phyloP scores from a whole-genome alignment of 352 stramenopile genomes.

The Phytophthora podocarpi region DNA sequence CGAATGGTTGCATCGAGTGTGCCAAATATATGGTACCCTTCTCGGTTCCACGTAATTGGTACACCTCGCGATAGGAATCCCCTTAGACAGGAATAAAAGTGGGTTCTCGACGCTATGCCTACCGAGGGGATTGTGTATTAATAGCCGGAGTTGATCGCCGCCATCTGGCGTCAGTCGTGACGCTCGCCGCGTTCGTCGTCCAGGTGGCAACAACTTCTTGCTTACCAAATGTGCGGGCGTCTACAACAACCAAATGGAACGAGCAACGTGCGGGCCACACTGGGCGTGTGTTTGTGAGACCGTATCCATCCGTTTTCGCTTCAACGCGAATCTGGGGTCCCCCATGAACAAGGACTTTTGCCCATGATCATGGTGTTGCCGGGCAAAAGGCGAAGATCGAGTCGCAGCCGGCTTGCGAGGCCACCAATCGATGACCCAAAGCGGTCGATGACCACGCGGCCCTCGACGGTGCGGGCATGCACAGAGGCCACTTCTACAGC shows the following conservation, averaged over 20 bases:
- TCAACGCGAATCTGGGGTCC: not conserved
- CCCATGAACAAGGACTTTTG: too few species aligned
- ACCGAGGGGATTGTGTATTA: too few species aligned
- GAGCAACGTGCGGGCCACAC: slow-evolving; percentile 9
- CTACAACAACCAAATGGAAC: slow-evolving; percentile 8
- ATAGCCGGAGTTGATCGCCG: not conserved
- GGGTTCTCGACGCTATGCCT: too few species aligned
- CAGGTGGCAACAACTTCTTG: slow-evolving; percentile 4
- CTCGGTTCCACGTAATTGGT: too few species aligned
- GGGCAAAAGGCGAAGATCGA: not conserved
- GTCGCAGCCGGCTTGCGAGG: not conserved
- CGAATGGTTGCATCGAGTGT: too few species aligned
- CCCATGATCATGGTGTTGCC: not conserved
- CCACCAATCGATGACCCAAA: slow-evolving; percentile 2
- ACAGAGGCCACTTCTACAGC: not conserved
- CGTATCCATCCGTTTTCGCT: slow-evolving; percentile 9
- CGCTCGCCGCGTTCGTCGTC: not conserved
- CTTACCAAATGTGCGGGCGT: slow-evolving; percentile 6
- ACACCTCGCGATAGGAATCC: too few species aligned
- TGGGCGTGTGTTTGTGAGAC: slow-evolving; percentile 14
- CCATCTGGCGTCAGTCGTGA: slow-evolving; percentile 11
- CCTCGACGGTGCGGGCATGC: not conserved
- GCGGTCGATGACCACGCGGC: not conserved
- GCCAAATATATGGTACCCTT: too few species aligned
- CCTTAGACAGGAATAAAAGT: too few species aligned